Conservation (phyloP, 2,329 filamentous ascomycete species). For the Fusarium piperis region DNA sequence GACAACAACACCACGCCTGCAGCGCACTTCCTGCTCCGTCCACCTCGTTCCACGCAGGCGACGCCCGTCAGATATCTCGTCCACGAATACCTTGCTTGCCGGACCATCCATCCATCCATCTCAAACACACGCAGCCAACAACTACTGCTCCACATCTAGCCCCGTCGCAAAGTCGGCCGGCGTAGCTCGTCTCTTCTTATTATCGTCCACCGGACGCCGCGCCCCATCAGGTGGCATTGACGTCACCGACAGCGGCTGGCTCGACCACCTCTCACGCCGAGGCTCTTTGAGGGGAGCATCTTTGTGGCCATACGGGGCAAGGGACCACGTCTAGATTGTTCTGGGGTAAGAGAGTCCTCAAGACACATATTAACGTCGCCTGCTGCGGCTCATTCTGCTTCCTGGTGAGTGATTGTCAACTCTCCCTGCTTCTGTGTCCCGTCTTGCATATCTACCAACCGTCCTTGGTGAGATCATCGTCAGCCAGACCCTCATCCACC, state of each 20-base stretch:
- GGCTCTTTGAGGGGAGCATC: slow-evolving; percentile 12
- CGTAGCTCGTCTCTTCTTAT: slow-evolving; percentile 17
- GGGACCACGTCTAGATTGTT: slow-evolving; percentile 14
- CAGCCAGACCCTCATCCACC: background rate
- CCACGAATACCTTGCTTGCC: slow-evolving; percentile 16
- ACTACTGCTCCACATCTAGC: slow-evolving; percentile 19
- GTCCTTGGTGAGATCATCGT: slow-evolving; percentile 16
- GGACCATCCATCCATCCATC: slow-evolving; percentile 31
- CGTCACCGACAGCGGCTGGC: slow-evolving; percentile 33
- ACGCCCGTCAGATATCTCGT: slow-evolving; percentile 17
- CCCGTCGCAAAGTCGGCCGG: slow-evolving; percentile 7
- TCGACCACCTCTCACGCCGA: slow-evolving; percentile 14
- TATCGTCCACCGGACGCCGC: slow-evolving; percentile 19
- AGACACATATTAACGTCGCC: slow-evolving; percentile 26
- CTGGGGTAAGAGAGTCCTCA: slow-evolving; percentile 19
- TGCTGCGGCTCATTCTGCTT: slow-evolving; percentile 30
- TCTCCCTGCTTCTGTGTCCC: background rate
- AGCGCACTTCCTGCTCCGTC: slow-evolving; percentile 13
- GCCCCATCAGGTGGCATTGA: slow-evolving; percentile 43
- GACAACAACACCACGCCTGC: slow-evolving; percentile 38
- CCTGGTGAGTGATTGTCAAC: slow-evolving; percentile 31
- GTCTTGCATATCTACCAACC: slow-evolving; percentile 16
- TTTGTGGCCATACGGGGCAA: slow-evolving; percentile 23
- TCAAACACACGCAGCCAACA: slow-evolving; percentile 7
- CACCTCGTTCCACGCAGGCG: slow-evolving; percentile 20